phyloP scores from a whole-genome alignment of 768 basidiomycete species.

The Trametes cingulata region DNA sequence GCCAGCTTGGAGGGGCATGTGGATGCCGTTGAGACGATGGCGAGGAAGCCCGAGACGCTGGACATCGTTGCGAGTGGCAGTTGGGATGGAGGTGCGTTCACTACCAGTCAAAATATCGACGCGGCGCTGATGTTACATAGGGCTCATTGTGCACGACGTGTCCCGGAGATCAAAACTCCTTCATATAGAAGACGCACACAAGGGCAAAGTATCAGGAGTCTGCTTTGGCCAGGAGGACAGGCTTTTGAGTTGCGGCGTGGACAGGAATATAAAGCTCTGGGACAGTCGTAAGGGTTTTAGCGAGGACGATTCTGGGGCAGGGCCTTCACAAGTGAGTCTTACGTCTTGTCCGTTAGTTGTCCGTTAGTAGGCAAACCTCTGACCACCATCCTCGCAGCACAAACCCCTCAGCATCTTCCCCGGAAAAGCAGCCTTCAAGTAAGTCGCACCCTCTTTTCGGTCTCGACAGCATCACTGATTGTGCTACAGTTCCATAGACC shows the following conservation, averaged over 20 bases:
- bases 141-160: conserved; percentile 84
- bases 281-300: conserved; percentile 33
- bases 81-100: conserved; percentile 89
- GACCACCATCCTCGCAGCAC: conserved; percentile 20
- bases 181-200: conserved; percentile 71
- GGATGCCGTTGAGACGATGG: conserved; percentile 89
- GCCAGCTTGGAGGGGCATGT: conserved; percentile 88
- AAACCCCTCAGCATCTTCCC: conserved; percentile 77
- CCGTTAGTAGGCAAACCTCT: background rate
- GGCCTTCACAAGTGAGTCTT: conserved; percentile 40
- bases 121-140: conserved; percentile 45
- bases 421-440: conserved; percentile 93
- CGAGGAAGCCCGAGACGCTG: conserved; percentile 69
- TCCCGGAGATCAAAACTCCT: conserved; percentile 54
- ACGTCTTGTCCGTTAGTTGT: background rate
- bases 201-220: conserved; percentile 83
- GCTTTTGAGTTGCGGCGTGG: conserved; percentile 79
- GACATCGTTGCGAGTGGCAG: conserved; percentile 86
- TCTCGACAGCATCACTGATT: background rate
- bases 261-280: conserved; percentile 85
- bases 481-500: conserved; percentile 80
- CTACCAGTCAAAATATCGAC: no score
- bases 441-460: conserved; percentile 27
- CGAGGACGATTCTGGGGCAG: conserved; percentile 35
- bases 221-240: conserved; percentile 67